Percentiles rank a stretch among this genome's conserved stretches.
Conservation (phyloP, 1,284 basidiomycete species). For the Marasmius oreades region DNA sequence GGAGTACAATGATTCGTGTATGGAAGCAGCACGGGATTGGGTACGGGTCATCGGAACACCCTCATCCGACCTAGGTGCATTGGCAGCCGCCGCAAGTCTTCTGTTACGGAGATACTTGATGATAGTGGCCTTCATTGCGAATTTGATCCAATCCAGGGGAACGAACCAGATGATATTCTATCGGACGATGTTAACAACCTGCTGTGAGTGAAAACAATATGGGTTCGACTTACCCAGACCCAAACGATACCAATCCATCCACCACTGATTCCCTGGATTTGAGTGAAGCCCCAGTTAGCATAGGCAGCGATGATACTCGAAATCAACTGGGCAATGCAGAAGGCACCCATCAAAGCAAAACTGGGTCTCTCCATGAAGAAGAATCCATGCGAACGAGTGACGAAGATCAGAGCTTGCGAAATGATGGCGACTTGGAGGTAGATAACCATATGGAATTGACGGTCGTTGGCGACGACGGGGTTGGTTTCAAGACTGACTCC, state of each 20-base stretch:
- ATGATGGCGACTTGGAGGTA: conserved; percentile 97
- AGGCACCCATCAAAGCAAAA: conserved; percentile 83
- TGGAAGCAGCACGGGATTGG: conserved; percentile 84
- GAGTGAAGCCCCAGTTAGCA: conserved; percentile 89
- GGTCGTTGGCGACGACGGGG: conserved; percentile 67
- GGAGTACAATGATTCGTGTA: conserved; percentile 92
- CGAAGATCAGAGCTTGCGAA: conserved; percentile 96
- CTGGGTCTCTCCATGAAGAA: conserved; percentile 99
- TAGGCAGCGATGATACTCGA: conserved; percentile 95
- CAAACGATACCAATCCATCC: conserved; percentile 98
- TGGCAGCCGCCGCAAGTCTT: conserved; percentile 45
- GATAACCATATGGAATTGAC: conserved; percentile 74
- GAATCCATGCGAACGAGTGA: conserved; percentile 94
- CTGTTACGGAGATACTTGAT: conserved; percentile 81
- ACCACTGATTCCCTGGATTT: conserved; percentile 74
- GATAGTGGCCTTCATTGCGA: conserved; percentile 89
- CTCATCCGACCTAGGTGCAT: conserved; percentile 37
- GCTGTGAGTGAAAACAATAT: not conserved
- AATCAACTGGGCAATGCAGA: conserved; percentile 90
- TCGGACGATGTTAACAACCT: conserved; percentile 11
- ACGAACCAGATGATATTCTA: conserved; percentile 94
- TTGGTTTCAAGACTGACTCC: conserved; percentile 57
- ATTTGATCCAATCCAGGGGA: conserved; percentile 95
- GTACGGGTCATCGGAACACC: conserved; percentile 85
- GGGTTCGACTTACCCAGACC: conserved; percentile 76